Evolutionary conservation across 2,329 filamentous ascomycete genomes (phyloP).

Genomic region (Diaporthe helianthi): DNA sequence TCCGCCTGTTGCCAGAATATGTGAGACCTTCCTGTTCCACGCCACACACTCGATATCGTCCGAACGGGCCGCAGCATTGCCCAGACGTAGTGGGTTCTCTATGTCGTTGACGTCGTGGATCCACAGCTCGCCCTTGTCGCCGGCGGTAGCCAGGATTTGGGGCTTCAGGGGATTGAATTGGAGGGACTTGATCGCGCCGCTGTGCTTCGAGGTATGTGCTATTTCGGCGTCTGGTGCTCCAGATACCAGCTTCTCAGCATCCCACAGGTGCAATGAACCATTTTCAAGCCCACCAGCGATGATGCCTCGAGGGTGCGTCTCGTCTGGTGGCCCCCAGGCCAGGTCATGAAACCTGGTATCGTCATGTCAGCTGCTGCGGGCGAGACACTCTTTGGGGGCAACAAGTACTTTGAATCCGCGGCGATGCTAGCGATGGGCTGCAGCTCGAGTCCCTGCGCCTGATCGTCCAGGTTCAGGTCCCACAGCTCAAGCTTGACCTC

Average conservation of each 20-base stretch:
- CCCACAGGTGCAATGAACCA: conserved; percentile 92
- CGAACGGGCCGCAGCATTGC: conserved; percentile 84
- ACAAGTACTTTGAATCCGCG: conserved; percentile 82
- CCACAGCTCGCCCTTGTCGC: conserved; percentile 94
- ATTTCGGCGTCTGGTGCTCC: conserved; percentile 76
- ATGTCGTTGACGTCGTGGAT: conserved; percentile 94
- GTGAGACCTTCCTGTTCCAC: conserved; percentile 97
- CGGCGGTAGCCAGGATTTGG: conserved; percentile 90
- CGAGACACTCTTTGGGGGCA: neutral
- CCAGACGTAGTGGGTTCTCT: conserved; percentile 85
- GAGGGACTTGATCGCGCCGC: conserved; percentile 88
- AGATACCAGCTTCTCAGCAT: conserved; percentile 73
- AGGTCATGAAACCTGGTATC: conserved; percentile 88
- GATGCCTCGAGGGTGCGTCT: conserved; percentile 81
- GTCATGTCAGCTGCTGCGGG: conserved; percentile 26
- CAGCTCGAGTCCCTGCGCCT: conserved; percentile 79
- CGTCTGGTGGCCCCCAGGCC: conserved; percentile 86
- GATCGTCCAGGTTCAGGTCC: conserved; percentile 85
- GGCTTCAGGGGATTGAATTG: conserved; percentile 96
- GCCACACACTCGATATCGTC: conserved; percentile 96
- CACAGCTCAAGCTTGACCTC: conserved; percentile 96
- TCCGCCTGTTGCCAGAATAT: conserved; percentile 94
- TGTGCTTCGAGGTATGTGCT: conserved; percentile 88
- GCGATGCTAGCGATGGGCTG: conserved; percentile 83
- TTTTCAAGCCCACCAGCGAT: conserved; percentile 96